Evolutionary conservation across 306 rosid species (phyloP), one percentile per base, ranked within the genome.

Genomic region (Vicia faba): DNA sequence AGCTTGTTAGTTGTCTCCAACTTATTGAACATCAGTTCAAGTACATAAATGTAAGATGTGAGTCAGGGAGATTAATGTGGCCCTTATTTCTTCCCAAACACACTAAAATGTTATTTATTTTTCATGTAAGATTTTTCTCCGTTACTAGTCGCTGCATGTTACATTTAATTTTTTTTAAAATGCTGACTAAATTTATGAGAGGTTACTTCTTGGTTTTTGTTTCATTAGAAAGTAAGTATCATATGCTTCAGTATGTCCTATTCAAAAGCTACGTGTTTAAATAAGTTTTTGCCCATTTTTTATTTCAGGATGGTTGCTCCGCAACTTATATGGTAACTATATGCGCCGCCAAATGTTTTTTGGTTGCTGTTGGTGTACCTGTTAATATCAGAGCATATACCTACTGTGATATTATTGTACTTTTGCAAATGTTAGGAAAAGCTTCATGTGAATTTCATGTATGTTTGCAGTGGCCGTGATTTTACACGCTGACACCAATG

Each of bases 171-270:
- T 11, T 43, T 11, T 55, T 3, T 23, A 68, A 68, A 68, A 2
- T 11, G 31, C 29, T 2, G 4, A 7, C 62, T 36, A 20, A n/a
- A n/a, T 8, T 68, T 68, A 14, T 23, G 15, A 68, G 11, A 14
- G n/a, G 16, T 43, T 54, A 26, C 59, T 64, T 41, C 39, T 31
- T 26, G 1, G 1, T 73, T 43, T 64, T 43, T 45, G 13, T 53
- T 73, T 14, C 36, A 10, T 54, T 4, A 8, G 59, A 64, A 73
- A n/a, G 53, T 74, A 73, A n/a, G 53, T 74, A 18, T 45, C 14
- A 45, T 57, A n/a, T 58, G 51, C 25, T 35, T 43, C 20, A 38
- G 20, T 8, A n/a, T 56, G 23, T 74, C 25, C 39, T 66, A 14
- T 44, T 64, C 14, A 15, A n/a, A 73, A 19, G 66, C 58, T 33